Base-by-base conservation (phyloP, 495 filamentous ascomycete genomes). In the Xylaria nigripes region DNA sequence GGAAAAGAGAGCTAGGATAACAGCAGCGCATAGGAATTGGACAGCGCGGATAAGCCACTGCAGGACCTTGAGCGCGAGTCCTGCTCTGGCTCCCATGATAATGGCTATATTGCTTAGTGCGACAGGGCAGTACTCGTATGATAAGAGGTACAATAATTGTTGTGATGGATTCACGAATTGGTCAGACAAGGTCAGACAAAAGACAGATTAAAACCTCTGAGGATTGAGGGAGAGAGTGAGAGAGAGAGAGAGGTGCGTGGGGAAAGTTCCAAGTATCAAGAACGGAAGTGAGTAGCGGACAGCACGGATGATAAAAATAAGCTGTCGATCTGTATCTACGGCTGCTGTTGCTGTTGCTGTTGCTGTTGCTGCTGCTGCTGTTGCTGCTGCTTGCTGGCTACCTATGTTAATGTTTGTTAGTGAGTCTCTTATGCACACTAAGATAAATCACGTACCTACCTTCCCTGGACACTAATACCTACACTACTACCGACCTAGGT, bases 1-100 rank as follows among this genome's bases (percentile, higher is more conserved):
- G 23, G 85, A 87, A 77, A 85, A 91, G 56, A 94, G 81, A 64
- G 82, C 87, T 45, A 95, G 77, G 51, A 91, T 80, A 51, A 93
- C 73, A 51, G 75, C 84, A 23, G 81, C 73, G 62, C 79, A 85
- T 63, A 82, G 74, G 70, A 92, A 86, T 60, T 89, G 77, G n/a
- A 95, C 68, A 43, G 72, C 60, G 55, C 87, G 84, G 55, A 89
- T 67, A 62, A 82, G 73, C 57, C 82, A 79, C 55, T 83, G 81
- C 29, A 82, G 63, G 43, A 77, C 66, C 57, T 84, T 82, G 43
- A 90, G 80, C 57, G 82, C 70, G 22, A 83, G 66, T 55, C 83
- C 82, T 40, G 61, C 32, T 44, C 66, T 67, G 44, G 66, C 61
- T 45, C 70, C 71, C 72, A 76, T 77, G 41, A 62, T 59, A 55